These are phyloP conservation scores for Fabrea salina DNA, from an alignment of 169 alveolate genomes.

Conservation along the genomic window DNA sequence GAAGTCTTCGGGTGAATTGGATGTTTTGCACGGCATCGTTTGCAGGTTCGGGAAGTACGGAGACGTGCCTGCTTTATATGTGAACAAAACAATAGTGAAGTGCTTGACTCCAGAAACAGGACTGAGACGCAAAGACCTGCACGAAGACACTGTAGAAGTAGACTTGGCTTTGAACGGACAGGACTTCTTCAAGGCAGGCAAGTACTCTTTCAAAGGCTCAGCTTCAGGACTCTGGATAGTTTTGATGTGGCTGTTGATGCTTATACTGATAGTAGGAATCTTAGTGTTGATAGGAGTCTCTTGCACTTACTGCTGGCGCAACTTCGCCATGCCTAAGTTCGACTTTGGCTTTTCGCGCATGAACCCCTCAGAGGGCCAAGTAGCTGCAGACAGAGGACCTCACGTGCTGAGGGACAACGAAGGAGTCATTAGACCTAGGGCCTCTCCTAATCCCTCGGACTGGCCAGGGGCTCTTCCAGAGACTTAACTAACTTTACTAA, in stretches of 20 bases:
- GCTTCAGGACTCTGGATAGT: conserved; percentile 36
- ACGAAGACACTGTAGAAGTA: conserved; percentile 60
- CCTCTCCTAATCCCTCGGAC: too few relatives aligned
- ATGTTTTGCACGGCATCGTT: conserved; percentile 48
- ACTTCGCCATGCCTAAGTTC: background rate
- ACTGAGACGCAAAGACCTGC: conserved; percentile 57
- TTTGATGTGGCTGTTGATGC: conserved; percentile 27
- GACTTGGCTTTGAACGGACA: conserved; percentile 73
- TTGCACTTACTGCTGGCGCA: background rate
- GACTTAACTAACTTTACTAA: too few relatives aligned
- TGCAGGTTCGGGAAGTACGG: conserved; percentile 80
- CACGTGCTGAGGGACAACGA: conserved; percentile 27
- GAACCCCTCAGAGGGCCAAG: background rate
- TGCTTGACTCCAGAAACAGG: conserved; percentile 72
- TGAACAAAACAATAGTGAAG: conserved; percentile 55
- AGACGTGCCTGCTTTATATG: conserved; percentile 57
- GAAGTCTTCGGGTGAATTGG: conserved; percentile 35
- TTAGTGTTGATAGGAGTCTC: conserved; percentile 1
- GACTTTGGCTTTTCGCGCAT: background rate
- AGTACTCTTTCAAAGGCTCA: conserved; percentile 29
- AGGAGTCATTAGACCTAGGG: conserved; percentile 33
- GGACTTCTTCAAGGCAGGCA: conserved; percentile 52
- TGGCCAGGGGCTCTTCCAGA: too few relatives aligned
- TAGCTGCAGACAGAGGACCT: background rate
- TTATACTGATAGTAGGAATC: conserved; percentile 7